Evolutionary conservation across 352 stramenopile genomes (phyloP), one percentile per base, ranked within the genome.

Genomic region (Globisporangium cystogenes): DNA sequence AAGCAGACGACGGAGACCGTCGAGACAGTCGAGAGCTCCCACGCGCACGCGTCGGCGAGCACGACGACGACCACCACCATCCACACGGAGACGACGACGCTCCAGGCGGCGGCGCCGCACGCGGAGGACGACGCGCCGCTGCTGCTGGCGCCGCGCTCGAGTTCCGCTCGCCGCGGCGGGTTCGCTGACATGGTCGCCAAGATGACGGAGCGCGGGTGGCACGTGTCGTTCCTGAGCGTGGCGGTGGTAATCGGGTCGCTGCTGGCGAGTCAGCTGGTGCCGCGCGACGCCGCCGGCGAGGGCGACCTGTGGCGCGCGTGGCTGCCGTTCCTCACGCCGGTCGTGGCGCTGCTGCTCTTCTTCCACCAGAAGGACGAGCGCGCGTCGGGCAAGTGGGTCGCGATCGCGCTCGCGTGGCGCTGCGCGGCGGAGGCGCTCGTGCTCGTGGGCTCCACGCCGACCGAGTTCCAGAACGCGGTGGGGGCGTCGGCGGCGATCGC

Each of bases 401-500:
- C 83, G 10, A 88, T 89, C 60, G 74, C 75, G 39, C 66, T 94
- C n/a, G 64, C 75, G 10, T 94, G 83, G 83, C 79, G 83, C 49
- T 63, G 70, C 47, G 77, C 83, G 23, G 77, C 72, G 8, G 83
- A 94, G 56, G 52, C 89, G 36, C 66, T 90, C 12, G 59, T 91
- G 45, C 59, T 89, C 47, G 70, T 92, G 49, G 73, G 74, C 49
- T 37, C 42, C 26, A 68, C 57, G 15, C 62, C 65, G 0, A 48
- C 68, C 48, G 68, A 88, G 39, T 88, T 84, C 45, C 55, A 65
- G 24, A 66, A 58, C 47, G 62, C 89, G 44, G 66, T 68, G 24
- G 55, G 72, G 35, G 56, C 60, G 12, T 68, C 70, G 8, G 63
- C 65, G 23, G 51, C 41, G 36, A 45, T 88, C 10, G 76, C 83